Percentiles rank a stretch among this genome's conserved stretches.
These are phyloP conservation scores for Fusarium multiceps DNA, from an alignment of 2,329 filamentous ascomycete species.

Conservation along the genomic window DNA sequence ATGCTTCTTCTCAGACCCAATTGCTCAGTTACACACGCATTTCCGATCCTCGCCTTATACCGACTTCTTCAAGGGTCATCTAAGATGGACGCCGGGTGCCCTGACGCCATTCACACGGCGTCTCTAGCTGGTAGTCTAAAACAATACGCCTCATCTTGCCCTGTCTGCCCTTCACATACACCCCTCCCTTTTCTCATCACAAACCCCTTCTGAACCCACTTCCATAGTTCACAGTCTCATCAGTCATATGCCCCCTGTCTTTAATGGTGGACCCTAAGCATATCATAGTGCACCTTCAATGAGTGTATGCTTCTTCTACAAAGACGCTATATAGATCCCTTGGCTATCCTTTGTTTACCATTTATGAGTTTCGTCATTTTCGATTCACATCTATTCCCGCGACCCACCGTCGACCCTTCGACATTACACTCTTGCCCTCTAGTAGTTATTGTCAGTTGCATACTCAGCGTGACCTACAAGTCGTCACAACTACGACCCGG, in stretches of 20 bases:
- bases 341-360: slow-evolving; percentile 37
- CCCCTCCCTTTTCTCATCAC: slow-evolving; percentile 29
- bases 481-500: slow-evolving; percentile 43
- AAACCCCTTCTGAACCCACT: slow-evolving; percentile 25
- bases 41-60: slow-evolving; percentile 8
- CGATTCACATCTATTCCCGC: slow-evolving; percentile 39
- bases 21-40: slow-evolving; percentile 24
- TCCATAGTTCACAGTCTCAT: slow-evolving; percentile 35
- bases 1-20: slow-evolving; percentile 4
- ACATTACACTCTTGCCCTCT: slow-evolving; percentile 22
- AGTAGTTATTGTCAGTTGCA: slow-evolving; percentile 39
- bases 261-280: slow-evolving; percentile 36
- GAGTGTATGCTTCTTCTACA: slow-evolving; percentile 35
- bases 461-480: slow-evolving; percentile 40
- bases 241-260: slow-evolving; percentile 42
- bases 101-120: slow-evolving; percentile 40
- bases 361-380: slow-evolving; percentile 43
- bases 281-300: slow-evolving; percentile 30
- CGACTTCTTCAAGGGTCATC: slow-evolving; percentile 13
- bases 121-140: slow-evolving; percentile 39
- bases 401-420: slow-evolving; percentile 33
- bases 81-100: slow-evolving; percentile 16
- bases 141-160: slow-evolving; percentile 44
- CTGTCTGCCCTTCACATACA: slow-evolving; percentile 34
- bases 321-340: slow-evolving; percentile 45